Percentiles rank a stretch among this genome's conserved stretches.
Evolutionary conservation across 169 alveolate genomes (phyloP).

Genomic region (Theileria orientalis): DNA sequence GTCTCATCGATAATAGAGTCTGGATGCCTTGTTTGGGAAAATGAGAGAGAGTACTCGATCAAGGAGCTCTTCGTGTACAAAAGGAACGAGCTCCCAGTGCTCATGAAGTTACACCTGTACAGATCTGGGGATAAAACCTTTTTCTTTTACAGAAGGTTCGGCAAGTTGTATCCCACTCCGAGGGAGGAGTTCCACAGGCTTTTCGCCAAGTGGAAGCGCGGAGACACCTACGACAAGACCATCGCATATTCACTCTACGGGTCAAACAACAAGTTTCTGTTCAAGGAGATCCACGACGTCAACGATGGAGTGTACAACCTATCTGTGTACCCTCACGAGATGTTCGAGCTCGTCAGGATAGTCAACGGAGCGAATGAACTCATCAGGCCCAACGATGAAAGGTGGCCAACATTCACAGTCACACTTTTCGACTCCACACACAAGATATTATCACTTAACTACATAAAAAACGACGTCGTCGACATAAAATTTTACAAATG

Average conservation of each 20-base stretch:
- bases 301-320: background rate
- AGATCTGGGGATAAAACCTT: background rate
- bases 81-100: background rate
- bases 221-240: background rate
- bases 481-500: slow-evolving; percentile 1
- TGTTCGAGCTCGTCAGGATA: background rate
- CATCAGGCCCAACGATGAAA: background rate
- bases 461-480: background rate
- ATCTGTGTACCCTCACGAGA: background rate
- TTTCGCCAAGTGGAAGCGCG: background rate
- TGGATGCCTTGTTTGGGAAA: background rate
- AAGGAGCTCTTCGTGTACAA: background rate
- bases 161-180: background rate
- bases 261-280: background rate
- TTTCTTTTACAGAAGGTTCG: background rate
- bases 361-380: background rate
- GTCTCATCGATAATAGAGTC: background rate
- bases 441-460: background rate
- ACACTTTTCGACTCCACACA: background rate
- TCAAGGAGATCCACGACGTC: background rate
- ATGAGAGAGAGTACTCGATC: background rate
- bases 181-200: background rate
- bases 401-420: background rate
- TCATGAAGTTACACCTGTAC: background rate
- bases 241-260: background rate